Base-by-base conservation (phyloP, 441 rosid genomes). In the Sinapis alba region DNA sequence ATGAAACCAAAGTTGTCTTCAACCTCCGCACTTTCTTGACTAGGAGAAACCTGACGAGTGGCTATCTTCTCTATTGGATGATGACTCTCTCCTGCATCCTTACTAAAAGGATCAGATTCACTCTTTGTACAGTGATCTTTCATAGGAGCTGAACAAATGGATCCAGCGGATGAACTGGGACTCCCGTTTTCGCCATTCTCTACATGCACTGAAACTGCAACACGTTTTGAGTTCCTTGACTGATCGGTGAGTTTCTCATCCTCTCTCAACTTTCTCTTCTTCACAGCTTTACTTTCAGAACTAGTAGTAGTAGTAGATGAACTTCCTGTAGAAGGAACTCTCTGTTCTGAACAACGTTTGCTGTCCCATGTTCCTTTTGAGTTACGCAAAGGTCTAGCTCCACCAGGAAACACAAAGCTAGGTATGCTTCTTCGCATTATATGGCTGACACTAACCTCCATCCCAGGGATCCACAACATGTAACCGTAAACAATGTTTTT, bases 351-450 rank as follows among this genome's bases (percentile, higher is more conserved):
- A 30, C 81, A 77, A 28, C 85, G 83, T 74, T 79, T 87, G 54
- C 77, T 80, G 58, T 92, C 97, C 95, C 96, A 93, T 51, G 96
- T 88, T 69, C 71, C 67, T 78, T 85, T 89, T 11, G 88, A 68
- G 54, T 89, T 83, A 65, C 88, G 92, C 12, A 89, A 77, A 76
- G 98, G 93, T 63, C 90, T 93, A 71, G 81, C 67, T 36, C 97
- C 98, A 68, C 90, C 90, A 53, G 97, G 95, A 81, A 89, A 95
- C 67, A 91, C 98, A 76, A 83, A 93, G 76, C 32, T 83, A 9
- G 99, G 99, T 38, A 95, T 84, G 80, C 74, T 85, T 86, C 83
- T 87, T 32, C 93, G 85, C 68, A 78, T 85, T 7, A 89, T 90
- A 72, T 93, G 98, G 71, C 79, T 83, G 47, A 95, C 95, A 78